Conservation (phyloP, 371 early-diverging fungal genomes). For the Apophysomyces trapeziformis region DNA sequence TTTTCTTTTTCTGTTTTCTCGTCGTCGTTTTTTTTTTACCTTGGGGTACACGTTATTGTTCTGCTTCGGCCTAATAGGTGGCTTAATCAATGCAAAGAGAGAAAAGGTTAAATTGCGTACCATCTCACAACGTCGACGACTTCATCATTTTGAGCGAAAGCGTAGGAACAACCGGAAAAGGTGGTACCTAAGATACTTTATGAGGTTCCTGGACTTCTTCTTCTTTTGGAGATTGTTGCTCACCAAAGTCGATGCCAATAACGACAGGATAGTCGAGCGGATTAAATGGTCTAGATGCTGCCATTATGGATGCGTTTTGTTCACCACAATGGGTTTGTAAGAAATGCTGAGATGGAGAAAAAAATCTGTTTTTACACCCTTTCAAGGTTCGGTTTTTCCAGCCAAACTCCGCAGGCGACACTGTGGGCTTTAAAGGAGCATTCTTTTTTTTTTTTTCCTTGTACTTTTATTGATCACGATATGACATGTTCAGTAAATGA, state of each 20-base stretch:
- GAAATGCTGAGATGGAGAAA: slow-evolving; percentile 14
- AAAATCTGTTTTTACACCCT: slow-evolving; percentile 10
- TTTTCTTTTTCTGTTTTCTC: no score
- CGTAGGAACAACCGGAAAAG: slow-evolving; percentile 53
- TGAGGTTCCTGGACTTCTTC: not conserved
- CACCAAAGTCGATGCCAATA: slow-evolving; percentile 56
- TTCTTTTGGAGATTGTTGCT: slow-evolving; percentile 1
- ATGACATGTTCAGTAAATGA: slow-evolving; percentile 40
- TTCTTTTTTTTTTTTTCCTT: no score
- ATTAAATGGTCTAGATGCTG: slow-evolving; percentile 41
- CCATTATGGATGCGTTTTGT: slow-evolving; percentile 19
- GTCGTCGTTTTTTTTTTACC: slow-evolving; percentile 28
- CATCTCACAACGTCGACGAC: slow-evolving; percentile 64
- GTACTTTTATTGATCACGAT: slow-evolving; percentile 26
- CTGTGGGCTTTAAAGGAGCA: not conserved
- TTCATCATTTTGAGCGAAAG: slow-evolving; percentile 59
- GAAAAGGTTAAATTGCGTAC: slow-evolving; percentile 27
- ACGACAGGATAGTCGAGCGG: slow-evolving; percentile 49
- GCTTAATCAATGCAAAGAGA: not conserved
- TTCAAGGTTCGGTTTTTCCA: slow-evolving; percentile 2
- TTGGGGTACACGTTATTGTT: slow-evolving; percentile 63
- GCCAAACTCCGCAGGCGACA: slow-evolving; percentile 6
- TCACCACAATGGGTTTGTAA: slow-evolving; percentile 5
- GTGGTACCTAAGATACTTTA: slow-evolving; percentile 44
- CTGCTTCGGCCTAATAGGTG: slow-evolving; percentile 57